Base-by-base conservation (phyloP, 169 alveolate genomes). In the Eimeria acervulina region DNA sequence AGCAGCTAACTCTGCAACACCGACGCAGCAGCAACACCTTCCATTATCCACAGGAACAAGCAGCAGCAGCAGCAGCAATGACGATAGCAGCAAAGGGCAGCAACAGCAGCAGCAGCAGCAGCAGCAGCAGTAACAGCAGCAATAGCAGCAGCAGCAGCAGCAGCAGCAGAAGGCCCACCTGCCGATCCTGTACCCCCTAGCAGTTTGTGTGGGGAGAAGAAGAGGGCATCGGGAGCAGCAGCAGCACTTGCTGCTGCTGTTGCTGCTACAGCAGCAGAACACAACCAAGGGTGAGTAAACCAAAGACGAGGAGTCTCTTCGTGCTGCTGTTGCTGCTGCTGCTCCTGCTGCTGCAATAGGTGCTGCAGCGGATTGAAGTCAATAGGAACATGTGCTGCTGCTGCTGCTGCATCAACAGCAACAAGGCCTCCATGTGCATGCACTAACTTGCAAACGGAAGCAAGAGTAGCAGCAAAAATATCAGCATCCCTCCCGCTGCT, bases 121-220 rank as follows among this genome's bases (percentile, higher is more conserved):
- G 21, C 44, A 21, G 26, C 84, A 31, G 52, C 47, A 72, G 47
- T 44, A 7, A 31, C 40, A 72, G 83, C 83, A n/a, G 83, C 83
- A 4, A 19, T 5, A 13, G 51, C 42, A 70, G 76, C 95, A 26
- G 99, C 97, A 13, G 99, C 97, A 51, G 98, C 98, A 28, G 99
- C 98, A 0, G 99, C 59, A 51, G 59, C 59, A 51, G 59, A 10
- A 51, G 59, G 0, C 59, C 59, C 59, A 51, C 59, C 59, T 51
- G 59, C 59, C 59, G 59, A 51, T 51, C 59, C 59, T 51, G 59
- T 51, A 0, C 59, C 99, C 36, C 99, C 99, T 31, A 98, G 95
- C 40, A 98, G 97, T 96, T 99, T 99, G 96, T 99, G 99, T 0
- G 99, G 99, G 38, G 99, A 98, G 80, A 98, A 96, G 97, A 98